Conservation (phyloP, 495 filamentous ascomycete genomes). For the Chlorociboria aeruginascens region DNA sequence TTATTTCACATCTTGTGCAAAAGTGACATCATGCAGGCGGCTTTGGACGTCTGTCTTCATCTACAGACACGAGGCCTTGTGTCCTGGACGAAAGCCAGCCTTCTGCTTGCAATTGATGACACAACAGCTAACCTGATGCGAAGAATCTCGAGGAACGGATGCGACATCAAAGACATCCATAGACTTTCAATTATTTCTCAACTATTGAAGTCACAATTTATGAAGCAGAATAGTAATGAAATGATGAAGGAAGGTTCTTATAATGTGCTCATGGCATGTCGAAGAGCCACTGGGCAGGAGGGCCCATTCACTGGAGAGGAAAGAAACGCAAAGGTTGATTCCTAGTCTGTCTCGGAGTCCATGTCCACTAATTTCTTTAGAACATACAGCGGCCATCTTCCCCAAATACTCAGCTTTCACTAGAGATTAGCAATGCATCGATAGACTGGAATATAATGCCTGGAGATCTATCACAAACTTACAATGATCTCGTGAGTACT, state of each 20-base stretch:
- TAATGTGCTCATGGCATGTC: slow-evolving; percentile 3
- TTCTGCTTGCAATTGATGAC: slow-evolving; percentile 3
- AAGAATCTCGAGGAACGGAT: slow-evolving; percentile 2
- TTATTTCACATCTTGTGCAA: slow-evolving; percentile 6
- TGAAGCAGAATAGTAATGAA: neutral
- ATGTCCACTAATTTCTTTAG: neutral
- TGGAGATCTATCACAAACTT: neutral
- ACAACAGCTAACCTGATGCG: slow-evolving; percentile 1
- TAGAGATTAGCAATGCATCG: neutral
- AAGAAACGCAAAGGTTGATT: neutral
- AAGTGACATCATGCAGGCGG: slow-evolving; percentile 3
- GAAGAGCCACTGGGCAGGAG: neutral
- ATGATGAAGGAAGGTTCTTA: slow-evolving; percentile 3
- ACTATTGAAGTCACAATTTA: slow-evolving; percentile 1
- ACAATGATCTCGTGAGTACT: neutral
- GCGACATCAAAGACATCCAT: slow-evolving; percentile 3
- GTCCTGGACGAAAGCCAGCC: slow-evolving; percentile 6
- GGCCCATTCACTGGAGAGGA: neutral
- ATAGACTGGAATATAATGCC: neutral
- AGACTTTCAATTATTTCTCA: slow-evolving; percentile 5
- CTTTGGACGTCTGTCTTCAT: slow-evolving; percentile 3
- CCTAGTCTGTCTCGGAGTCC: neutral
- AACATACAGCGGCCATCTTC: neutral
- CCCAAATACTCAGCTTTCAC: neutral
- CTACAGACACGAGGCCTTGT: neutral